phyloP scores from a whole-genome alignment of 768 basidiomycete genomes.

The Leucosporidium scottii region DNA sequence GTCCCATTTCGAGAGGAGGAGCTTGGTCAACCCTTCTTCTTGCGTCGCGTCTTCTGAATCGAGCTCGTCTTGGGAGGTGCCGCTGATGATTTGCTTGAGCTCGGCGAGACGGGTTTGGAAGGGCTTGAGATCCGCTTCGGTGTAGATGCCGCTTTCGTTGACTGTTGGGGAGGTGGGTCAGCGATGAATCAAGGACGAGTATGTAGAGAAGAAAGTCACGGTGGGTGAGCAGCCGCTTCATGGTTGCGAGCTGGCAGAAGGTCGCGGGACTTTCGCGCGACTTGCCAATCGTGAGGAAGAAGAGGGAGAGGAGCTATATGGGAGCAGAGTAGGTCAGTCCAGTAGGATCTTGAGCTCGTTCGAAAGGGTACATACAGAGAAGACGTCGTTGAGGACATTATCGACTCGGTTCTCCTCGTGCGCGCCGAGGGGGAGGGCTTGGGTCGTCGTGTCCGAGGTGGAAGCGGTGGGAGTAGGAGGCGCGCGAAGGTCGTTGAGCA shows the following conservation, averaged over 20 bases:
- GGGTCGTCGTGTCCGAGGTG: background rate
- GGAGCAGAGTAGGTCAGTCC: background rate
- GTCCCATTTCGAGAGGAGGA: constrained; percentile 82
- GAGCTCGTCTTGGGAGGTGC: background rate
- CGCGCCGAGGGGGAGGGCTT: background rate
- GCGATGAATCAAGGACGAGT: constrained; percentile 38
- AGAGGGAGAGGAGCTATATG: constrained; percentile 67
- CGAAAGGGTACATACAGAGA: constrained; percentile 45
- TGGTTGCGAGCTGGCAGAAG: constrained; percentile 91
- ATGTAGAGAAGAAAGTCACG: constrained; percentile 3
- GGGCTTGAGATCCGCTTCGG: constrained; percentile 78
- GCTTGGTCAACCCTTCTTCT: constrained; percentile 74
- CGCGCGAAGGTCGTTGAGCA: constrained; percentile 77
- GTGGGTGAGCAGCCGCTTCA: constrained; percentile 46
- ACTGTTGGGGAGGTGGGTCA: constrained; percentile 54
- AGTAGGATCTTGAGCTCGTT: too few relatives aligned
- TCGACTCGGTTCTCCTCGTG: constrained; percentile 68
- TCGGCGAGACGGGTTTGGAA: constrained; percentile 75
- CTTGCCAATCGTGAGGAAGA: constrained; percentile 96
- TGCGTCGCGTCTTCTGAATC: constrained; percentile 56
- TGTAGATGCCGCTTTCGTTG: constrained; percentile 93
- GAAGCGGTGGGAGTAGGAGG: constrained; percentile 1
- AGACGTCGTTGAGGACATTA: constrained; percentile 91
- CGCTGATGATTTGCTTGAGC: constrained; percentile 78
- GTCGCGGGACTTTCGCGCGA: constrained; percentile 89